Conservation (phyloP, 352 stramenopile genomes). For the Hyaloperonospora arabidopsidis region DNA sequence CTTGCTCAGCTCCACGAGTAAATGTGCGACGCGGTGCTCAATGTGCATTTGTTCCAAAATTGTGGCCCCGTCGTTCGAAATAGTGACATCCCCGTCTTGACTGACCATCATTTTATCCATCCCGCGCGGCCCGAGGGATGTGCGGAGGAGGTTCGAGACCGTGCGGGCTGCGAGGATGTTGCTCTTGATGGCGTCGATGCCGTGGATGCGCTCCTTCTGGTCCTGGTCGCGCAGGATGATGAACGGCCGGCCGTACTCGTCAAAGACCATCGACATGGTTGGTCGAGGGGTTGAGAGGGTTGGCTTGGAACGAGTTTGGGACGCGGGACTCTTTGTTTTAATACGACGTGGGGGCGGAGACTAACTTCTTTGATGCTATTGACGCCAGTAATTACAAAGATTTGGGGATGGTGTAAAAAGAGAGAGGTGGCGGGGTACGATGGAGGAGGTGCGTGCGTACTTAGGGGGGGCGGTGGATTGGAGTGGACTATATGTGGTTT, state of each 20-base stretch:
- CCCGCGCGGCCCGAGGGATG: constrained; percentile 95
- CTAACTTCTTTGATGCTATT: too few relatives aligned
- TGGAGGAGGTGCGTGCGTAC: too few relatives aligned
- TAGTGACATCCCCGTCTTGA: constrained; percentile 98
- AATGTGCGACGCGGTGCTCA: constrained; percentile 95
- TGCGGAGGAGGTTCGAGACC: constrained; percentile 95
- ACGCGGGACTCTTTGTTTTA: too few relatives aligned
- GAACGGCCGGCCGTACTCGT: constrained; percentile 99
- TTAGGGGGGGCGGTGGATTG: too few relatives aligned
- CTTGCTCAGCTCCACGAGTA: constrained; percentile 97
- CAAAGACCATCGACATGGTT: constrained; percentile 90
- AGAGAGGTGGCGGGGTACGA: too few relatives aligned
- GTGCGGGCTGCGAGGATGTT: constrained; percentile 98
- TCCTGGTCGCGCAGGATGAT: constrained; percentile 99
- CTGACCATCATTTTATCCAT: constrained; percentile 99
- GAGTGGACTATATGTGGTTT: too few relatives aligned
- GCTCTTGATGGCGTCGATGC: constrained; percentile 96
- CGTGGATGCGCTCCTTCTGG: constrained; percentile 96
- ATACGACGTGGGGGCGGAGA: too few relatives aligned
- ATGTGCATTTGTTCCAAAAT: constrained; percentile 99
- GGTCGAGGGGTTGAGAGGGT: too few relatives aligned
- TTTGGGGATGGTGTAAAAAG: too few relatives aligned
- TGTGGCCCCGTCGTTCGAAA: constrained; percentile 99
- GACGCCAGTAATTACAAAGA: too few relatives aligned
- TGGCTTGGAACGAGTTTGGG: too few relatives aligned